These are phyloP conservation scores for Trematosphaeria pertusa DNA, from an alignment of 2,329 filamentous ascomycete genomes.

Conservation along the genomic window DNA sequence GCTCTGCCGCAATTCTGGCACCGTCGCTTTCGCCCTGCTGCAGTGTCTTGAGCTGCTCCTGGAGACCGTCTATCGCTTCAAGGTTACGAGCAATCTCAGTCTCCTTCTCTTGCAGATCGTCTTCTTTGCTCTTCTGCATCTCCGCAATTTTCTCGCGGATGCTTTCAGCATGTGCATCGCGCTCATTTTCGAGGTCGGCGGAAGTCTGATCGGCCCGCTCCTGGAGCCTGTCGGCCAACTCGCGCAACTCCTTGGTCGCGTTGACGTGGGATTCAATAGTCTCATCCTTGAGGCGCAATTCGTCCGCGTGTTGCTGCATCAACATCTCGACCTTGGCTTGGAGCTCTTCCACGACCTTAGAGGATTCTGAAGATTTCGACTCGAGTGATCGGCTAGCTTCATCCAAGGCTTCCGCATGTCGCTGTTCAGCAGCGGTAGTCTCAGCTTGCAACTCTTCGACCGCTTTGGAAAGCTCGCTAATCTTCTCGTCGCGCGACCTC, in stretches of 20 bases:
- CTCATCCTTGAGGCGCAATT: constrained; percentile 40
- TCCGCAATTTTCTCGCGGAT: constrained; percentile 37
- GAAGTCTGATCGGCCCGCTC: constrained; percentile 37
- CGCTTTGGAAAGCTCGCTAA: constrained; percentile 32
- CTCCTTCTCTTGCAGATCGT: constrained; percentile 34
- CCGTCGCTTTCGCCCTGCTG: constrained; percentile 45
- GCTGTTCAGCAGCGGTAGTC: constrained; percentile 27
- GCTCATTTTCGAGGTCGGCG: constrained; percentile 38
- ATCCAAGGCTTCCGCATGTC: constrained; percentile 30
- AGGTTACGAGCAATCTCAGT: constrained; percentile 38
- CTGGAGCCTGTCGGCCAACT: constrained; percentile 35
- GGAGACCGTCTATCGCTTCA: constrained; percentile 40
- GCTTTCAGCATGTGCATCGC: constrained; percentile 31
- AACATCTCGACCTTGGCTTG: constrained; percentile 38
- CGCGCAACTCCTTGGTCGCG: constrained; percentile 31
- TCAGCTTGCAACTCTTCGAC: constrained; percentile 35
- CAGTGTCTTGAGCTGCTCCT: constrained; percentile 39
- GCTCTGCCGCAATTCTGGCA: constrained; percentile 36
- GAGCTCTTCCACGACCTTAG: constrained; percentile 39
- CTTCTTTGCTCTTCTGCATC: constrained; percentile 32
- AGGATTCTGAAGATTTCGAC: constrained; percentile 37
- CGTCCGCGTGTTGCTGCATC: constrained; percentile 42
- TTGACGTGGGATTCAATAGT: constrained; percentile 33
- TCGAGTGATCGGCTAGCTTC: constrained; percentile 35
- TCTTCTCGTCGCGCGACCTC: constrained; percentile 35